Conservation (phyloP, 192 early-diverging fungal species). For the Spizellomyces punctatus region DNA sequence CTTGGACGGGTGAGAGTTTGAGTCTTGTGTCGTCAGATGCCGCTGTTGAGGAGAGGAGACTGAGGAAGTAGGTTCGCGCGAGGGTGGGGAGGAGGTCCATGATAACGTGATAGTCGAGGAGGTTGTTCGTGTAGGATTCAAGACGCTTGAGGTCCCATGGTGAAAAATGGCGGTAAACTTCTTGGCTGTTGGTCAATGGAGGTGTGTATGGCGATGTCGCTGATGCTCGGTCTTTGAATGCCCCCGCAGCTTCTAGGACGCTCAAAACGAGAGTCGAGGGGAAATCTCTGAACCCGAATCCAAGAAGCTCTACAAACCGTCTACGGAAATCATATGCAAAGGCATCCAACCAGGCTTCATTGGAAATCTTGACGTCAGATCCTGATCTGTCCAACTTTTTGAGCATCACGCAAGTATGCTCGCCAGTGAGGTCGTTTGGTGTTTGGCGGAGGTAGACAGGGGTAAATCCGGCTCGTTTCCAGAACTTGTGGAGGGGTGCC, state of each 20-base stretch:
- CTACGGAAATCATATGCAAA: conserved; percentile 92
- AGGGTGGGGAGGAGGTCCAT: conserved; percentile 87
- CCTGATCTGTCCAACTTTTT: conserved; percentile 63
- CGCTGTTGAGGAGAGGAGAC: conserved; percentile 25
- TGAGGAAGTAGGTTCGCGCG: conserved; percentile 77
- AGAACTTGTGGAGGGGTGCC: conserved; percentile 88
- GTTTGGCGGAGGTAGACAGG: conserved; percentile 98
- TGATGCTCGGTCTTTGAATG: conserved; percentile 8
- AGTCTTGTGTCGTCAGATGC: conserved; percentile 36
- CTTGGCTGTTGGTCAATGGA: conserved; percentile 18
- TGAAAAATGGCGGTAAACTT: conserved; percentile 56
- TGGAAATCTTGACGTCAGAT: conserved; percentile 42
- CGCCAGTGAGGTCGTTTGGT: conserved; percentile 94
- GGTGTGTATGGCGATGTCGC: conserved; percentile 1
- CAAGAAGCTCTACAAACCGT: conserved; percentile 85
- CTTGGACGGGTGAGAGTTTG: conserved; percentile 83
- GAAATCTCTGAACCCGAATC: conserved; percentile 87
- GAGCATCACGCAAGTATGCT: conserved; percentile 98
- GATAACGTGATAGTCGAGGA: conserved; percentile 97
- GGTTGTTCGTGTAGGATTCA: conserved; percentile 92
- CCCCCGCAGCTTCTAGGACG: conserved; percentile 77
- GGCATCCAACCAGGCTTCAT: conserved; percentile 73
- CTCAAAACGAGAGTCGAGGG: conserved; percentile 76
- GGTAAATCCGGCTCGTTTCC: conserved; percentile 86
- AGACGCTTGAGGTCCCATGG: conserved; percentile 94